These are phyloP conservation scores for Malania oleifera DNA, from an alignment of 164 flowering plant genomes.

Conservation along the genomic window DNA sequence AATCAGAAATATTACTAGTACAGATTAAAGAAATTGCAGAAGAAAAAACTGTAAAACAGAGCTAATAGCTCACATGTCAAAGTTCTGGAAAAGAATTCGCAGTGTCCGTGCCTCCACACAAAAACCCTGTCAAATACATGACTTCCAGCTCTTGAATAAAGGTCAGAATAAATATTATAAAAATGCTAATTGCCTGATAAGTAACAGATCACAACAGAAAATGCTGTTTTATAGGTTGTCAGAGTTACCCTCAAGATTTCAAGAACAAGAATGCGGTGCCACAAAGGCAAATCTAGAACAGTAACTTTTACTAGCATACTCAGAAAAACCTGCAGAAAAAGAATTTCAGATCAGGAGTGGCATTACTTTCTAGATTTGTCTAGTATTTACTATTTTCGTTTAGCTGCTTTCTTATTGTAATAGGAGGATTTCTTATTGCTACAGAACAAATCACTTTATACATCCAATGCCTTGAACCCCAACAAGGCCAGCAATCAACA, in stretches of 20 bases:
- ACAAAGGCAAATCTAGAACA: conserved; percentile 81
- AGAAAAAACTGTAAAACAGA: not conserved
- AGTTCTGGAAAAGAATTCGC: conserved; percentile 84
- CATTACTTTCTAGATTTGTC: too few relatives aligned
- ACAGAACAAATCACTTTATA: too few relatives aligned
- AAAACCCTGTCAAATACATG: conserved; percentile 63
- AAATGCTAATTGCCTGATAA: not conserved
- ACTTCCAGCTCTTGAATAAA: conserved; percentile 8
- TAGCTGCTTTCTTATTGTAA: too few relatives aligned
- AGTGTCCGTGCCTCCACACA: conserved; percentile 95
- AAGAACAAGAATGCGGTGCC: conserved; percentile 99
- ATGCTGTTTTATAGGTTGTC: not conserved
- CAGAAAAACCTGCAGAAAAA: conserved; percentile 76
- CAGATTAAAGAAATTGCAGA: not conserved
- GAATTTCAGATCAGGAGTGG: not conserved
- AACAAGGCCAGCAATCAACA: too few relatives aligned
- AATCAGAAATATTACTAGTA: too few relatives aligned
- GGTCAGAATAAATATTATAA: not conserved
- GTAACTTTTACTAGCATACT: conserved; percentile 85
- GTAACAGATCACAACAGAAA: not conserved
- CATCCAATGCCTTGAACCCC: too few relatives aligned
- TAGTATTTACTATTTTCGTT: too few relatives aligned
- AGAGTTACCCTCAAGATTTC: conserved; percentile 85
- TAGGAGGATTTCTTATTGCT: too few relatives aligned
- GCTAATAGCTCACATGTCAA: conserved; percentile 77